Evolutionary conservation across 2,329 filamentous ascomycete species (phyloP), one percentile per base, ranked within the genome.

Genomic region (Xylariaceae sp.): DNA sequence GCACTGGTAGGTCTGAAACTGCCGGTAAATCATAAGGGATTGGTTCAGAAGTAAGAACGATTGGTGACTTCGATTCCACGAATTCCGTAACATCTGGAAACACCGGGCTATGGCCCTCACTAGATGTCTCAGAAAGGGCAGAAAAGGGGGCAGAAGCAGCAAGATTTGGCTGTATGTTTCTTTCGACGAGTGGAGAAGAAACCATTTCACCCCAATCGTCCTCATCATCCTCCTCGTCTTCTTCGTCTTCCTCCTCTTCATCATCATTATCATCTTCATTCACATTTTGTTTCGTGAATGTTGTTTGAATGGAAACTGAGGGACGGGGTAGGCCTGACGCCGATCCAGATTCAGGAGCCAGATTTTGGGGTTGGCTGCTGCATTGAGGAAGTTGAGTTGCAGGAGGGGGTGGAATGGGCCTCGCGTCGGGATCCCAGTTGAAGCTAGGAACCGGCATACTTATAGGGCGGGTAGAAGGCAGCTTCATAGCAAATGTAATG

Each of bases 191-290:
- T 47, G 75, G 76, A 2, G 77, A 78, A 6, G 74, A 74, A 1
- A 85, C 74, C 82, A 85, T 85, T 61, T 85, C 82, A 1, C 82
- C 82, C 82, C 82, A 85, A 44, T 85, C 82, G 50, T 83, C 81
- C 1, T 83, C 80, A 4, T 82, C 80, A 4, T 74, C 73, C 0
- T 70, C 69, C 13, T 45, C 42, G 6, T 45, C 42, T n/a, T 45
- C 42, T n/a, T 9, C 37, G 8, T 42, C 37, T 10, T 3, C 37
- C 11, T 42, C 37, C 8, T 42, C 11, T 13, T 42, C 11, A 42
- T 42, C 37, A 10, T 42, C 37, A 10, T 13, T 7, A 3, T 42
- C 8, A 9, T 42, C 37, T 42, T 13, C 37, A 42, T 42, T 13
- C 11, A 3, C 37, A 8, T 42, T 11, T 42, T 30, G 23, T 30